Conservation (phyloP, 495 filamentous ascomycete species). For the Aspergillus carlsbadensis region DNA sequence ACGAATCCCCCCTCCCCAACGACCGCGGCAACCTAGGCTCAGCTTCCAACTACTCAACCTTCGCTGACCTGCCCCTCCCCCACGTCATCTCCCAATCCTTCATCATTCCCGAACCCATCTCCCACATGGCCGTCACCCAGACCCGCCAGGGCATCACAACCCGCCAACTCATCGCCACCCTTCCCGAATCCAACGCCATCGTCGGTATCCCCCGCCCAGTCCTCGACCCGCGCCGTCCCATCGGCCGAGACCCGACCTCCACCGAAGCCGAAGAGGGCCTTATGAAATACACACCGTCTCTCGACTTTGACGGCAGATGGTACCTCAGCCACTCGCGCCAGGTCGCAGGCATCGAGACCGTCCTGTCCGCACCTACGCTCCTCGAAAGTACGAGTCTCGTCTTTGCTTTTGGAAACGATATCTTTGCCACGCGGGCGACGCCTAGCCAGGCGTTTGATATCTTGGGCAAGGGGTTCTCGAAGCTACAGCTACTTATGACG, state of each 20-base stretch:
- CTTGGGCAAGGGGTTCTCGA: constrained; percentile 89
- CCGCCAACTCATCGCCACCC: constrained; percentile 74
- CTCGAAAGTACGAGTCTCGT: constrained; percentile 95
- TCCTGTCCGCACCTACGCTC: constrained; percentile 70
- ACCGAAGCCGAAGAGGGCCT: constrained; percentile 83
- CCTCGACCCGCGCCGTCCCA: constrained; percentile 84
- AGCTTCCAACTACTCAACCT: constrained; percentile 67
- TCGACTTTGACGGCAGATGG: constrained; percentile 84
- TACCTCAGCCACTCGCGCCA: constrained; percentile 80
- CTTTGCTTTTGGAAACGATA: constrained; percentile 81
- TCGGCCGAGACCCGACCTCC: constrained; percentile 78
- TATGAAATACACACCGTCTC: constrained; percentile 66
- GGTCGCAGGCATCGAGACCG: constrained; percentile 67
- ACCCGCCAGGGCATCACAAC: constrained; percentile 92
- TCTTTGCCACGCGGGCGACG: constrained; percentile 81
- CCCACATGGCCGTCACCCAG: constrained; percentile 77
- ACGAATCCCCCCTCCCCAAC: constrained; percentile 79
- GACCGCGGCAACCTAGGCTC: constrained; percentile 78
- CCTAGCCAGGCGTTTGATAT: constrained; percentile 90
- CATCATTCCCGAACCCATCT: constrained; percentile 72
- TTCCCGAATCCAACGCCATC: constrained; percentile 69
- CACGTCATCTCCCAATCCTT: constrained; percentile 76
- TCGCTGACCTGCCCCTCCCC: constrained; percentile 61
- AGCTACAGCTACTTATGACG: constrained; percentile 77
- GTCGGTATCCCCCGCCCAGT: constrained; percentile 73